phyloP scores from a whole-genome alignment of 495 filamentous ascomycete species.

The Penicillium coffeae region DNA sequence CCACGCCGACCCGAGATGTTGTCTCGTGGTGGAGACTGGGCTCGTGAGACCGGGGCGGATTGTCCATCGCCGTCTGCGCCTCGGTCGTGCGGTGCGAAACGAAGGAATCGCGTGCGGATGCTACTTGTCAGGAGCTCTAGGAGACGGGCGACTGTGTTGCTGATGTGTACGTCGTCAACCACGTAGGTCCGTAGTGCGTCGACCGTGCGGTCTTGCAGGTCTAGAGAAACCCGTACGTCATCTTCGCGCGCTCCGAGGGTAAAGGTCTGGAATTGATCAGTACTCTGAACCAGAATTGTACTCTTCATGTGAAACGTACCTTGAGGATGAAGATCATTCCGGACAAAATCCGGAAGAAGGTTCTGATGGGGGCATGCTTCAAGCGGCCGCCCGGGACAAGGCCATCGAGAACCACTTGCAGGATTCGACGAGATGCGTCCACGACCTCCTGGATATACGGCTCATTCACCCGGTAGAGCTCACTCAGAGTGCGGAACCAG shows the following conservation, averaged over 20 bases:
- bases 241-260: slow-evolving; percentile 86
- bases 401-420: slow-evolving; percentile 77
- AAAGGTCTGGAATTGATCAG: slow-evolving; percentile 62
- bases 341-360: slow-evolving; percentile 90
- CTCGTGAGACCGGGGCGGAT: slow-evolving; percentile 34
- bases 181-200: slow-evolving; percentile 77
- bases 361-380: slow-evolving; percentile 87
- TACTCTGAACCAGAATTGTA: neutral
- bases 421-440: slow-evolving; percentile 76
- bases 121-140: slow-evolving; percentile 75
- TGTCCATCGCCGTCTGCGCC: slow-evolving; percentile 36
- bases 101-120: slow-evolving; percentile 70
- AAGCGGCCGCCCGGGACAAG: slow-evolving; percentile 80
- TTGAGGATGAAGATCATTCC: slow-evolving; percentile 94
- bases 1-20: slow-evolving; percentile 28
- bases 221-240: slow-evolving; percentile 77
- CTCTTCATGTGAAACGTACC: slow-evolving; percentile 23
- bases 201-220: slow-evolving; percentile 75
- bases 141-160: slow-evolving; percentile 87
- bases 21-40: slow-evolving; percentile 37
- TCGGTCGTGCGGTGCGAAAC: slow-evolving; percentile 45
- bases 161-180: slow-evolving; percentile 96
- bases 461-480: slow-evolving; percentile 55
- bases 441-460: slow-evolving; percentile 86
- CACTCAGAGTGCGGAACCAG: slow-evolving; percentile 52